phyloP scores from a whole-genome alignment of 129 eudicot species.

The Solidago caesia region DNA sequence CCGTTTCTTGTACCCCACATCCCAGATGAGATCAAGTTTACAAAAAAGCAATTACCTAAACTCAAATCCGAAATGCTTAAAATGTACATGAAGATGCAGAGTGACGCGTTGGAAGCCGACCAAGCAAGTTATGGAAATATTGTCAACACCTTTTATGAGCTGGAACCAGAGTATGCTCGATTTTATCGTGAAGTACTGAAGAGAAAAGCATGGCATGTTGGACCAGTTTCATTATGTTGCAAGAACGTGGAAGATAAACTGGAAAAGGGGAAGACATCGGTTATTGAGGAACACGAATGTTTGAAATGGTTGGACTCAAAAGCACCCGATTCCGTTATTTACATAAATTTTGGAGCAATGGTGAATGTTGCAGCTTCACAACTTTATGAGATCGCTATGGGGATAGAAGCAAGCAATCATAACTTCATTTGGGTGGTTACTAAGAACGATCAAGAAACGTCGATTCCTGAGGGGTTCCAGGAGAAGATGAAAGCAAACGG shows the following conservation, averaged over 20 bases:
- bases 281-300: constrained; percentile 40
- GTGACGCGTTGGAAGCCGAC: constrained; percentile 33
- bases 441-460: constrained; percentile 25
- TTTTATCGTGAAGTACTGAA: constrained; percentile 44
- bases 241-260: constrained; percentile 41
- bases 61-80: background rate
- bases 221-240: constrained; percentile 57
- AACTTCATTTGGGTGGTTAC: constrained; percentile 61
- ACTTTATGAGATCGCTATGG: constrained; percentile 57
- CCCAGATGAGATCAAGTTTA: constrained; percentile 50
- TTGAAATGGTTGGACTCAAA: constrained; percentile 60
- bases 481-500: too few species aligned
- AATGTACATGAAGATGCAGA: constrained; percentile 12
- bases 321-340: constrained; percentile 48
- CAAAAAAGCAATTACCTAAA: constrained; percentile 30
- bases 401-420: constrained; percentile 45
- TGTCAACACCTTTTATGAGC: constrained; percentile 61
- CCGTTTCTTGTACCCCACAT: constrained; percentile 50
- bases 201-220: constrained; percentile 61
- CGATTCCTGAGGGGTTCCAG: background rate
- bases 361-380: constrained; percentile 30
- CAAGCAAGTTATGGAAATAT: constrained; percentile 48
- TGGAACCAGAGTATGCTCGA: constrained; percentile 53
- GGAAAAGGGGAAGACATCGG: constrained; percentile 39
- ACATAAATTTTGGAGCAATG: constrained; percentile 56